Conservation (phyloP, 495 filamentous ascomycete species). For the Penicillium silybi region DNA sequence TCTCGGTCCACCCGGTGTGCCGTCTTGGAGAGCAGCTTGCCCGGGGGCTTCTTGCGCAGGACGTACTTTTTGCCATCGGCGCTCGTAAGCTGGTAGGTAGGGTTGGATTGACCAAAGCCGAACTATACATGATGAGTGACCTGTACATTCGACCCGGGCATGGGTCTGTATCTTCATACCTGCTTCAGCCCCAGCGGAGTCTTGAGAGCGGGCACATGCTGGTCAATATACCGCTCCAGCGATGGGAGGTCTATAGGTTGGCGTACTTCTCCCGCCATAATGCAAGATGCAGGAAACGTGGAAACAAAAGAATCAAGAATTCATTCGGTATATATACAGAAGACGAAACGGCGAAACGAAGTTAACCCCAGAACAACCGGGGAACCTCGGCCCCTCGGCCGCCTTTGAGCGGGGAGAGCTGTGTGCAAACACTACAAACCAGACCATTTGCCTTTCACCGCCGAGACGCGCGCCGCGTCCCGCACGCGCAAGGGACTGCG, state of each 20-base stretch:
- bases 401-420: constrained; percentile 1
- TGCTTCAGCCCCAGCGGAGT: constrained; percentile 83
- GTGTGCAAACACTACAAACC: background rate
- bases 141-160: background rate
- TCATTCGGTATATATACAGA: constrained; percentile 1
- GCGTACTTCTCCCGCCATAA: constrained; percentile 83
- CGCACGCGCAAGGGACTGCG: constrained; percentile 22
- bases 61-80: constrained; percentile 67
- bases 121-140: constrained; percentile 53
- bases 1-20: constrained; percentile 96
- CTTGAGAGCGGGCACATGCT: constrained; percentile 74
- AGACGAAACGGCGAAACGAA: background rate
- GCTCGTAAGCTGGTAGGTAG: constrained; percentile 84
- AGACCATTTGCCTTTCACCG: background rate
- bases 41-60: constrained; percentile 93
- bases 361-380: constrained; percentile 8
- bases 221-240: constrained; percentile 71
- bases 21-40: constrained; percentile 83
- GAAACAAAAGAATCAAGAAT: constrained; percentile 2
- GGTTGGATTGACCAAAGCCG: constrained; percentile 95
- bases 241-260: constrained; percentile 79
- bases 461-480: background rate
- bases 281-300: constrained; percentile 4
- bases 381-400: constrained; percentile 27
- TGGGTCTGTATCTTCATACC: constrained; percentile 41